phyloP scores from a whole-genome alignment of 2,329 filamentous ascomycete species.

The Fusarium acutatum region DNA sequence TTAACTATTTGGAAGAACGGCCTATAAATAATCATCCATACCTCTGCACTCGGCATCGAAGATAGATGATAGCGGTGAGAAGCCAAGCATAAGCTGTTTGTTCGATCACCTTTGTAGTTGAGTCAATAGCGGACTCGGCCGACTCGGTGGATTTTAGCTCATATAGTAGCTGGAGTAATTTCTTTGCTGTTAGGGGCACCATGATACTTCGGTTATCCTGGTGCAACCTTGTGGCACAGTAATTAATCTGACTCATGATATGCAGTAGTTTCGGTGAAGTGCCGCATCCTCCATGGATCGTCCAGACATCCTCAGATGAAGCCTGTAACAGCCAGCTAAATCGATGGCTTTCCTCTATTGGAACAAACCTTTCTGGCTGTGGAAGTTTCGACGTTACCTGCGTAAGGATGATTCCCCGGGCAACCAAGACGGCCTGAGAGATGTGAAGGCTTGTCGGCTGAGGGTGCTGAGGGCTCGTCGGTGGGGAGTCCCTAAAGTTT shows the following conservation, averaged over 20 bases:
- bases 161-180: not conserved
- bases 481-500: not conserved
- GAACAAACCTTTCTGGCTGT: not conserved
- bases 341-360: not conserved
- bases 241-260: not conserved
- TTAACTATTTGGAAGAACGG: not conserved
- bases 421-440: not conserved
- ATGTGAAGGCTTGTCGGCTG: not conserved
- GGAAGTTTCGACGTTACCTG: not conserved
- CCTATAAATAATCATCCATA: not conserved
- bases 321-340: not conserved
- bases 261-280: not conserved
- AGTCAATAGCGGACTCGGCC: not conserved
- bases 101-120: not conserved
- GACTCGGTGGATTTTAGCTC: not conserved
- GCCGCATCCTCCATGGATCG: not conserved
- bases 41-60: conserved; percentile 5
- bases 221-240: not conserved
- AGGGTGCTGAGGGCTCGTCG: not conserved
- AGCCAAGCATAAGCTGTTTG: conserved; percentile 4
- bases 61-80: conserved; percentile 8
- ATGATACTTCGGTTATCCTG: not conserved
- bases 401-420: not conserved
- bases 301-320: not conserved
- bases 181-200: not conserved